These are phyloP conservation scores for Anthracocystis panici-leucophaei DNA, from an alignment of 1,284 basidiomycete genomes.

Conservation along the genomic window DNA sequence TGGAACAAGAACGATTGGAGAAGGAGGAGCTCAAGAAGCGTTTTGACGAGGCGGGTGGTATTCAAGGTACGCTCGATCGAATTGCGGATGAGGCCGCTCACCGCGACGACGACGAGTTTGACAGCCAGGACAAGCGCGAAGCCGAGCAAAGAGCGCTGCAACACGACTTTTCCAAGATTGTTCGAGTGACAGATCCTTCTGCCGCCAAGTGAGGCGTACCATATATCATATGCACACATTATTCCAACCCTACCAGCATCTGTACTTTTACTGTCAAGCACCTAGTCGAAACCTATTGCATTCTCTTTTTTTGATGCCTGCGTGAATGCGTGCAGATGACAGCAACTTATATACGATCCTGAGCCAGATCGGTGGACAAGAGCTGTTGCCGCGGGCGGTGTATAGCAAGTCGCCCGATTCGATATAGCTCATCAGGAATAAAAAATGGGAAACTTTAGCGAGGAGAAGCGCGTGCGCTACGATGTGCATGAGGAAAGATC, in stretches of 20 bases:
- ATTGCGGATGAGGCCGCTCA: conserved; percentile 40
- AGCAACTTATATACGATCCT: too few relatives aligned
- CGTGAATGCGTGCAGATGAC: too few relatives aligned
- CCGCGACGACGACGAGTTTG: conserved; percentile 14
- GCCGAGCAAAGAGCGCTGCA: conserved; percentile 35
- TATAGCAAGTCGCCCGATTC: too few relatives aligned
- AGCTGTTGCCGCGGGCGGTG: too few relatives aligned
- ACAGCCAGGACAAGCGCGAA: conserved; percentile 33
- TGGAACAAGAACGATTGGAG: conserved; percentile 51
- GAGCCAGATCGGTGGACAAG: too few relatives aligned
- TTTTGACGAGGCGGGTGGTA: conserved; percentile 44
- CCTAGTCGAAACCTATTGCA: too few relatives aligned
- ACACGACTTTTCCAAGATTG: conserved; percentile 54
- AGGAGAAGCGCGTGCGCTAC: conserved; percentile 5
- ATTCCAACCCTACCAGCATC: background rate
- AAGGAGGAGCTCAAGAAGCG: conserved; percentile 47
- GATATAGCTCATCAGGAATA: background rate
- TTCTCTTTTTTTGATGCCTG: too few relatives aligned
- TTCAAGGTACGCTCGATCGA: conserved; percentile 48
- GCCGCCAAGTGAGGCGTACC: conserved; percentile 4
- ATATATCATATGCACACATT: background rate
- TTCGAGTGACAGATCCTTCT: conserved; percentile 48
- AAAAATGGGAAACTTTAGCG: background rate
- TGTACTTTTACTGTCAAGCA: conserved; percentile 24
- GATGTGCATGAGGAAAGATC: background rate